Evolutionary conservation across 257 asterid species (phyloP).

Genomic region (Capsicum chinense): DNA sequence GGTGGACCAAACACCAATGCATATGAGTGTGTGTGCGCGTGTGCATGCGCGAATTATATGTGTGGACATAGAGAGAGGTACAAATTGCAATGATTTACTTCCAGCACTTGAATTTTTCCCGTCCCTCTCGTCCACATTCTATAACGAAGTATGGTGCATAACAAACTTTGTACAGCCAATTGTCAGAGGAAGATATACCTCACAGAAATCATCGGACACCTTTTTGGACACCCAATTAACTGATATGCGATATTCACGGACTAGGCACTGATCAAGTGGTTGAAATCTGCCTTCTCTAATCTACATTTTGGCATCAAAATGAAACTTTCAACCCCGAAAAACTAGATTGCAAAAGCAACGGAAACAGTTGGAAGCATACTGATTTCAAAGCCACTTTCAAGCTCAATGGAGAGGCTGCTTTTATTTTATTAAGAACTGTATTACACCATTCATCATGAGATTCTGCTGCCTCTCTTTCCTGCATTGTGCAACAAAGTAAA

Average conservation of each 20-base stretch:
- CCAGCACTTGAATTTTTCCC: background rate
- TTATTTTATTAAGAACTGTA: slow-evolving; percentile 54
- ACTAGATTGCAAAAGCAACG: slow-evolving; percentile 11
- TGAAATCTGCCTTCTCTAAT: slow-evolving; percentile 94
- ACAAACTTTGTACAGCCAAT: slow-evolving; percentile 21
- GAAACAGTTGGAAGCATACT: slow-evolving; percentile 51
- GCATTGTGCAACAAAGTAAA: slow-evolving; percentile 17
- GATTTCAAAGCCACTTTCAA: slow-evolving; percentile 92
- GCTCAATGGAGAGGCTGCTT: slow-evolving; percentile 89
- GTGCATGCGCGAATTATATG: background rate
- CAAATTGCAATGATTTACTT: background rate
- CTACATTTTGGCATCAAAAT: slow-evolving; percentile 46
- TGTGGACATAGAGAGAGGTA: background rate
- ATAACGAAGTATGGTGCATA: background rate
- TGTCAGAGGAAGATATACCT: slow-evolving; percentile 46
- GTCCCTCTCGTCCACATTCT: background rate
- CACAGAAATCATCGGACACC: slow-evolving; percentile 69
- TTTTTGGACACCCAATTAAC: slow-evolving; percentile 66
- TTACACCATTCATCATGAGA: slow-evolving; percentile 55
- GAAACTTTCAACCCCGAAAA: background rate
- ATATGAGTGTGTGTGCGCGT: background rate
- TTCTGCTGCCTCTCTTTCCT: slow-evolving; percentile 67
- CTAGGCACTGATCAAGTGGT: slow-evolving; percentile 89
- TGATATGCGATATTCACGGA: slow-evolving; percentile 79
- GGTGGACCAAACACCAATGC: background rate